These are phyloP conservation scores for Clonostachys chloroleuca DNA, from an alignment of 2,329 filamentous ascomycete species.

Conservation along the genomic window DNA sequence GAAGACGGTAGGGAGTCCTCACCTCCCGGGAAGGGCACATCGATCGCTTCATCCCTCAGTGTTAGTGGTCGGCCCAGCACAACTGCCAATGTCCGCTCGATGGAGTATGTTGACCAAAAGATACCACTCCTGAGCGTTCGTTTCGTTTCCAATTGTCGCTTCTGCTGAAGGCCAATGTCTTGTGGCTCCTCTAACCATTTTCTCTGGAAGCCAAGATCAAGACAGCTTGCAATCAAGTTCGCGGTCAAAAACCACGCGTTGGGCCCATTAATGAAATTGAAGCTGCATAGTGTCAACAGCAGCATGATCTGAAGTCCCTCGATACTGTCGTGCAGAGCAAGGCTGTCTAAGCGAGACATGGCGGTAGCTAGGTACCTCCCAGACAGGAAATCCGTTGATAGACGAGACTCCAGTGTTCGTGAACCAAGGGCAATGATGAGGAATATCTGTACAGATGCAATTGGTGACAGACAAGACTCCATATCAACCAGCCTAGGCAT, in stretches of 20 bases:
- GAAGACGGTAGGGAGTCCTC: too few species aligned
- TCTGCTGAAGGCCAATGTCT: too few species aligned
- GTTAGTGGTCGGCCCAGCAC: slow-evolving; percentile 7
- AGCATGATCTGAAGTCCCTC: slow-evolving; percentile 9
- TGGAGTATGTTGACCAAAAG: slow-evolving; percentile 9
- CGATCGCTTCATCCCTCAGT: slow-evolving; percentile 7
- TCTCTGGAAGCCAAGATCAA: slow-evolving; percentile 7
- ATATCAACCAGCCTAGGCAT: background rate
- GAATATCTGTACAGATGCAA: background rate
- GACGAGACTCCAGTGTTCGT: background rate
- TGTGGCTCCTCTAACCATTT: background rate
- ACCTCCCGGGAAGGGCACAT: slow-evolving; percentile 6
- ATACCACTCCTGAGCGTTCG: slow-evolving; percentile 2
- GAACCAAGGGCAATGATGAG: background rate
- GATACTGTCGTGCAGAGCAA: slow-evolving; percentile 7
- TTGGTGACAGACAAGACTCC: background rate
- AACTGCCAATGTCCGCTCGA: slow-evolving; percentile 7
- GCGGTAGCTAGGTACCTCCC: background rate
- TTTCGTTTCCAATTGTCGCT: too few species aligned
- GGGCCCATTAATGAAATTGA: slow-evolving; percentile 6
- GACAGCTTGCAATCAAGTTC: slow-evolving; percentile 8
- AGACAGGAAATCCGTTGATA: background rate
- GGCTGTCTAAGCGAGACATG: slow-evolving; percentile 4
- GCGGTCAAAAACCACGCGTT: slow-evolving; percentile 9
- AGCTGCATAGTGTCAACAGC: slow-evolving; percentile 4